Percentiles rank a stretch among this genome's conserved stretches.
Conservation (phyloP, 1,284 basidiomycete genomes). For the Ustilago bromivora region DNA sequence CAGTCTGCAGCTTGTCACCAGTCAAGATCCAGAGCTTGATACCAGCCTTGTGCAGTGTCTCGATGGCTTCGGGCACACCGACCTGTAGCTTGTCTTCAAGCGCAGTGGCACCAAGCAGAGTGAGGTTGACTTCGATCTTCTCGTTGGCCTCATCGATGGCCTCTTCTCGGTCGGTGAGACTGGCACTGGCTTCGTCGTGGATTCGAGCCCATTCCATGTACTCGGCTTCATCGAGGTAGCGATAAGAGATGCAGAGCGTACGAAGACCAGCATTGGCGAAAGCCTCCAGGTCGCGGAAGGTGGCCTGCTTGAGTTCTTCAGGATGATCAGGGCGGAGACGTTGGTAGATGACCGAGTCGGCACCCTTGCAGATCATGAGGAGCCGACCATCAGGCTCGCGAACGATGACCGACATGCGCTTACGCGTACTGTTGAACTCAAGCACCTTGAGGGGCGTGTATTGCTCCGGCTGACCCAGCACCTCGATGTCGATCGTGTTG, state of each 20-base stretch:
- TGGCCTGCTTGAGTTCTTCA: conserved; percentile 79
- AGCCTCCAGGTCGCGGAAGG: conserved; percentile 86
- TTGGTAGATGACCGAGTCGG: conserved; percentile 92
- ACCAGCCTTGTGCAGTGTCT: conserved; percentile 87
- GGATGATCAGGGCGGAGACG: conserved; percentile 83
- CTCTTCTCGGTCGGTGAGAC: conserved; percentile 84
- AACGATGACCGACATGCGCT: conserved; percentile 91
- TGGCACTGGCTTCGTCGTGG: conserved; percentile 83
- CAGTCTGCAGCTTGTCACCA: conserved; percentile 96
- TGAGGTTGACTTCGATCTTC: conserved; percentile 82
- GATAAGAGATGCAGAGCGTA: conserved; percentile 89
- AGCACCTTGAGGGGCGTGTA: conserved; percentile 84
- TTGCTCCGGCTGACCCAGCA: conserved; percentile 86
- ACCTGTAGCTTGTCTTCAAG: conserved; percentile 97
- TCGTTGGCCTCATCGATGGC: conserved; percentile 89
- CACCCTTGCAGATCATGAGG: conserved; percentile 93
- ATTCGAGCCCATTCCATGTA: conserved; percentile 83
- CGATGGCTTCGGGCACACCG: conserved; percentile 95
- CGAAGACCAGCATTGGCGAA: conserved; percentile 93
- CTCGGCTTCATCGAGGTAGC: conserved; percentile 83
- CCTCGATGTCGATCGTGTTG: conserved; percentile 85
- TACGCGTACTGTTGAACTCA: conserved; percentile 92
- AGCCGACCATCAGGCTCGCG: conserved; percentile 84
- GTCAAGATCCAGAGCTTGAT: conserved; percentile 98
- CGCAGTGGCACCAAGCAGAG: conserved; percentile 91